phyloP scores from a whole-genome alignment of 495 filamentous ascomycete species.

The Penicillium cataractarum region DNA sequence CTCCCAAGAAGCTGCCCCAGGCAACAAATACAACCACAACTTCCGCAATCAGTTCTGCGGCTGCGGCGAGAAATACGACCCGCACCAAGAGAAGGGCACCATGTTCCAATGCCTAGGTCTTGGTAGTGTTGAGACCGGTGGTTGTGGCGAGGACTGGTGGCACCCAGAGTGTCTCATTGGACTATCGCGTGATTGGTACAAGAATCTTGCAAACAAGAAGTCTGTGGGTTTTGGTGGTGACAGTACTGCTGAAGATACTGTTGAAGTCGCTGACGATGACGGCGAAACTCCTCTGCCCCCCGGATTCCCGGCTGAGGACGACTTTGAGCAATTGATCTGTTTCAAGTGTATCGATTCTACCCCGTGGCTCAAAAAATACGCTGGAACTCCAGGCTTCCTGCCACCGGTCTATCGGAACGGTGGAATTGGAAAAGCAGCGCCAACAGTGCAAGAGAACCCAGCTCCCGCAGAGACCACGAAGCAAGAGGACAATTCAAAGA shows the following conservation, averaged over 20 bases:
- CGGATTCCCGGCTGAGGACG: constrained; percentile 85
- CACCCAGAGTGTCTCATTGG: constrained; percentile 94
- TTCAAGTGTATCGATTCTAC: constrained; percentile 88
- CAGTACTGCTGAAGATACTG: constrained; percentile 36
- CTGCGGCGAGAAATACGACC: constrained; percentile 83
- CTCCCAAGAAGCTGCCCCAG: constrained; percentile 68
- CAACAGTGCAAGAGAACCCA: background rate
- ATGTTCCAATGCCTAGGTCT: constrained; percentile 98
- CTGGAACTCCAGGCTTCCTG: constrained; percentile 81
- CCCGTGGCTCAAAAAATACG: constrained; percentile 92
- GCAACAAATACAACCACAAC: constrained; percentile 93
- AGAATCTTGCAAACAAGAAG: constrained; percentile 38
- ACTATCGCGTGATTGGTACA: constrained; percentile 58
- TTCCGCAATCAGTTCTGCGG: constrained; percentile 92
- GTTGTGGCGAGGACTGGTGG: constrained; percentile 99
- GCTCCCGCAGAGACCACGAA: constrained; percentile 14
- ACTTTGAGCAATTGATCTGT: constrained; percentile 88
- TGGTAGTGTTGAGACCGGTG: constrained; percentile 74
- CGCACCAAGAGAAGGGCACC: constrained; percentile 87
- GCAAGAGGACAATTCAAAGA: constrained; percentile 52
- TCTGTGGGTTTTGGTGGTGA: constrained; percentile 44
- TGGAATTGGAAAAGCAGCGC: constrained; percentile 23
- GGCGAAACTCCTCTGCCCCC: constrained; percentile 69
- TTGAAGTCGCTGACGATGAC: constrained; percentile 36
- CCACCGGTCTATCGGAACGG: constrained; percentile 61